Evolutionary conservation across 2,329 filamentous ascomycete species (phyloP), one percentile per base, ranked within the genome.

Genomic region (Cryoendolithus antarcticus): DNA sequence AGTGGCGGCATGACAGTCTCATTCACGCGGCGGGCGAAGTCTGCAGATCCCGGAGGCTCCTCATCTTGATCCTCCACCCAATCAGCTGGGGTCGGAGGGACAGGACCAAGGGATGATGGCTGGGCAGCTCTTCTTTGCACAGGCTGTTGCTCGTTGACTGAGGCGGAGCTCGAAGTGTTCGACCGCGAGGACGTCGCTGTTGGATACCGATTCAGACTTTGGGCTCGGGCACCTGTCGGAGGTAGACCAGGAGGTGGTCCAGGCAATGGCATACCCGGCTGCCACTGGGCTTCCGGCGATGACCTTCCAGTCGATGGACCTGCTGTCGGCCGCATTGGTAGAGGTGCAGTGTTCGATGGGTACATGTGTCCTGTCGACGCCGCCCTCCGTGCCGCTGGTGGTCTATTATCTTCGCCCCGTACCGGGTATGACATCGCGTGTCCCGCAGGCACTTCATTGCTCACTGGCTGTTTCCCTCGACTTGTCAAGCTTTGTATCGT

Each of bases 221-320:
- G 80, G 6, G 83, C 86, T 47, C 83, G 72, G 13, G 73, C 72
- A 15, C 71, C 66, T 4, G 74, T 64, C 1, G 82, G 81, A 15
- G 82, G 82, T 11, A 82, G 82, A 0, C 82, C 80, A 1, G 83
- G 83, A 1, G 84, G 84, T 1, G 84, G 84, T 2, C 82, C 82
- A 1, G 84, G 84, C 13, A 89, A 60, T 6, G 81, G 77, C 72
- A 86, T 79, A 6, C 73, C 74, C 4, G 75, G 72, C 39, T 74
- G 77, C 82, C 82, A 88, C 48, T 54, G 41, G 48, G 49, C 27
- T 45, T 54, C 34, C 68, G 65, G 44, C 73, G 76, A 30, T 75
- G 80, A 2, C 66, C 66, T 77, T 27, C 75, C 69, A 34, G 75
- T 75, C 34, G 71, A 66, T 38, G 27, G 36, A 27, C 24, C 24